Base-by-base conservation (phyloP, 1,284 basidiomycete species). In the Ganoderma resinaceum region DNA sequence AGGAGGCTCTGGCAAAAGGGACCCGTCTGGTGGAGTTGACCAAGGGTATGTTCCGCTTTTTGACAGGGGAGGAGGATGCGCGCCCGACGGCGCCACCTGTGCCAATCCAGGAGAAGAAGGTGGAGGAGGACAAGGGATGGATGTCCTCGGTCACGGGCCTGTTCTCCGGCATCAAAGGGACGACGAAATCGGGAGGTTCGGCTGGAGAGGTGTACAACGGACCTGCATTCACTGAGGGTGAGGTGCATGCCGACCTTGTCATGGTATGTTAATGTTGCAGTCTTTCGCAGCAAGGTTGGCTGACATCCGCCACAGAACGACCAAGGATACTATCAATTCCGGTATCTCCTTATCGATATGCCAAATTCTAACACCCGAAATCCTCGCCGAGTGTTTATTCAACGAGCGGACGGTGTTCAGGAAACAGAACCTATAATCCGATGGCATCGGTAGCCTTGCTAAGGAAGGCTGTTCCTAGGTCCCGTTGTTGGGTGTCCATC, bases 261-360 rank as follows among this genome's bases (percentile, higher is more conserved):
- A 88, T 87, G 83, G 92, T 93, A 78, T 67, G 87, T 82, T 42
- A 33, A 60, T 26, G 42, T 43, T 26, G 38, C 20, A 40, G 3
- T 40, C 7, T 26, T 65, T 40, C 23, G 4, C 18, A 43, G 35
- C 35, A 37, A 63, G 65, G 40, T 42, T 63, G 68, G 31, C 69
- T 76, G 62, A 67, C 71, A 43, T 58, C 70, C 61, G n/a, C 14
- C 65, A 42, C 75, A 94, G 92, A 91, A 94, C 72, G 86, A 87
- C 60, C 85, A 90, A 66, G 93, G 92, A 7, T 89, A 91, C 76
- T 95, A 93, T 77, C 86, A 90, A 65, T 92, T 92, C 78, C 85
- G 91, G 66, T 94, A 94, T 77, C 83, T 95, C 59, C 82, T 94
- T 57, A 85, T 95, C 59, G 92, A 95, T 77, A 85, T 95, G 71